Percentiles rank a stretch among this genome's conserved stretches.
Conservation (phyloP, 148 eudicot genomes). For the Vaccinium macrocarpon region DNA sequence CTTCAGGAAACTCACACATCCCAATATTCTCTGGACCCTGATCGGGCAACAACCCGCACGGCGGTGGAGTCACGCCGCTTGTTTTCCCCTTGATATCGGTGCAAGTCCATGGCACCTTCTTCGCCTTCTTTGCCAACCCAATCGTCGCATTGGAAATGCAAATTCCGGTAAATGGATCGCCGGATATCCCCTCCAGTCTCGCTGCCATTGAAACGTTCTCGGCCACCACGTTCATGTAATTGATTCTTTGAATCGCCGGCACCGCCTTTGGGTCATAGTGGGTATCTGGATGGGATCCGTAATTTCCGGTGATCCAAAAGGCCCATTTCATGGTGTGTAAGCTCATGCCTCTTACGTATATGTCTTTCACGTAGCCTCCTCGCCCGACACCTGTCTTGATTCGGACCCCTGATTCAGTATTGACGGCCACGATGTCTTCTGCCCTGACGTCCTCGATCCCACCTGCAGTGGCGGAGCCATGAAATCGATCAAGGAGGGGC, state of each 20-base stretch:
- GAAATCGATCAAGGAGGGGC: neutral
- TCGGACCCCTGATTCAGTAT: slow-evolving; percentile 76
- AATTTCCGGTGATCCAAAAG: slow-evolving; percentile 52
- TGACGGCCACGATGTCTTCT: slow-evolving; percentile 58
- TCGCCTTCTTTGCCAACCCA: slow-evolving; percentile 40
- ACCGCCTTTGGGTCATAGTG: slow-evolving; percentile 30
- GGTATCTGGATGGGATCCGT: slow-evolving; percentile 37
- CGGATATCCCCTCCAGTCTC: slow-evolving; percentile 37
- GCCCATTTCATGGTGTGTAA: slow-evolving; percentile 54
- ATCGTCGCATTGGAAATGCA: slow-evolving; percentile 44
- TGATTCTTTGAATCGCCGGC: slow-evolving; percentile 29
- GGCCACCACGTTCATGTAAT: slow-evolving; percentile 40
- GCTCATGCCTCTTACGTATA: slow-evolving; percentile 39
- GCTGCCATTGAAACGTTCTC: slow-evolving; percentile 40
- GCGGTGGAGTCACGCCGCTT: slow-evolving; percentile 34
- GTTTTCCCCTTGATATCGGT: slow-evolving; percentile 30
- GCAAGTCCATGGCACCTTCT: slow-evolving; percentile 49
- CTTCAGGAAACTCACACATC: slow-evolving; percentile 22
- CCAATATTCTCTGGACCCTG: slow-evolving; percentile 27
- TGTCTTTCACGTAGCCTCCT: slow-evolving; percentile 69
- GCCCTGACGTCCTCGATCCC: slow-evolving; percentile 89
- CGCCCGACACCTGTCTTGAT: slow-evolving; percentile 85
- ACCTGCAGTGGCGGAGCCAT: slow-evolving; percentile 9
- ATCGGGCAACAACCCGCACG: slow-evolving; percentile 32
- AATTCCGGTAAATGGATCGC: slow-evolving; percentile 39